phyloP scores from a whole-genome alignment of 2,329 filamentous ascomycete species.

The Talaromyces atroroseus region DNA sequence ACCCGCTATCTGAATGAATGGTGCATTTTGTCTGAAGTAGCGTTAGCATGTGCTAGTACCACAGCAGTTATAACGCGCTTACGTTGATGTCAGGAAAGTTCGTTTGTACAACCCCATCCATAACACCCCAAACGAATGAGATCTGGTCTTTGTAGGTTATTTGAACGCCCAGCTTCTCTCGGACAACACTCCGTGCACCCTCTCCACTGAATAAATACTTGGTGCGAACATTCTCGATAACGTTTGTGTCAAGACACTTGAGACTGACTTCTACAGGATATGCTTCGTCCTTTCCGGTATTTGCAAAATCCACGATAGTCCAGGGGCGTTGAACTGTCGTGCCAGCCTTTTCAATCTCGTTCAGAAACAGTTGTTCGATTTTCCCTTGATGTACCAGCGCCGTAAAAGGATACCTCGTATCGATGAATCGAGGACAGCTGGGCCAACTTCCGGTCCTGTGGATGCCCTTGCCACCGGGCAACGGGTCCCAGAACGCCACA shows the following conservation, averaged over 20 bases:
- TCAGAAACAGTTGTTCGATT: slow-evolving; percentile 58
- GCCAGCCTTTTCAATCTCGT: slow-evolving; percentile 56
- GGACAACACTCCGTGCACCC: slow-evolving; percentile 56
- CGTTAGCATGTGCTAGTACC: neutral
- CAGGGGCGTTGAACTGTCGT: slow-evolving; percentile 54
- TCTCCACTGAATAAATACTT: slow-evolving; percentile 62
- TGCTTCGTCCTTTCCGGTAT: slow-evolving; percentile 55
- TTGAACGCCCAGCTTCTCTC: slow-evolving; percentile 61
- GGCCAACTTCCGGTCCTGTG: slow-evolving; percentile 66
- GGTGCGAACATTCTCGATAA: slow-evolving; percentile 58
- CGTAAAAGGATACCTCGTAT: slow-evolving; percentile 60
- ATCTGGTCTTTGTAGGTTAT: slow-evolving; percentile 60
- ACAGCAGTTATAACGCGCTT: slow-evolving; percentile 13
- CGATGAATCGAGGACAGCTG: slow-evolving; percentile 77
- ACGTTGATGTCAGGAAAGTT: slow-evolving; percentile 60
- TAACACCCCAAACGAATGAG: slow-evolving; percentile 60
- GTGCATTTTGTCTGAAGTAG: slow-evolving; percentile 56
- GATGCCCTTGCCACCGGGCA: slow-evolving; percentile 48
- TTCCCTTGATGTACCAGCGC: slow-evolving; percentile 58
- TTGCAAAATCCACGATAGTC: slow-evolving; percentile 58
- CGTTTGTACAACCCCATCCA: slow-evolving; percentile 60
- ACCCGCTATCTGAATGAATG: slow-evolving; percentile 60
- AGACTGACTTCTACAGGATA: slow-evolving; percentile 79
- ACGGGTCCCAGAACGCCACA: slow-evolving; percentile 62
- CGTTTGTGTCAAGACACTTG: slow-evolving; percentile 67